Conservation (phyloP, 768 basidiomycete genomes). For the Podaxis carcinomalis region DNA sequence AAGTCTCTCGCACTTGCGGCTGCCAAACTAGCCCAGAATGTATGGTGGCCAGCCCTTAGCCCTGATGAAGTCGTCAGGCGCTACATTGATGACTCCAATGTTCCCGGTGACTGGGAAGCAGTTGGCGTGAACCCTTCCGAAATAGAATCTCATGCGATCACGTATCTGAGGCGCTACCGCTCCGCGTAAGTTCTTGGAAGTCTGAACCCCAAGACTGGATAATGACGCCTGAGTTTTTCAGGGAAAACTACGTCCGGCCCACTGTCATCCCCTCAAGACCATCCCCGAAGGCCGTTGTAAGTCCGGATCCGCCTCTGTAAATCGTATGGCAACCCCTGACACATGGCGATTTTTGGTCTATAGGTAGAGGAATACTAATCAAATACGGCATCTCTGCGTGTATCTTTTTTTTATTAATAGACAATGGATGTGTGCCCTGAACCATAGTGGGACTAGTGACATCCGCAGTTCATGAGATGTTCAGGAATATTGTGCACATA, state of each 20-base stretch:
- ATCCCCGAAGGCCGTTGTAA: constrained; percentile 23
- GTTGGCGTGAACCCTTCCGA: constrained; percentile 79
- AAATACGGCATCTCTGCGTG: constrained; percentile 2
- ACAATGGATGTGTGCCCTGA: constrained; percentile 5
- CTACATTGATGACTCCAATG: constrained; percentile 77
- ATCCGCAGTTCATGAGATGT: constrained; percentile 9
- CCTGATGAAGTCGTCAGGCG: constrained; percentile 90
- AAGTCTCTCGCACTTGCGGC: constrained; percentile 62
- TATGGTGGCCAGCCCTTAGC: constrained; percentile 91
- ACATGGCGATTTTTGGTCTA: not conserved
- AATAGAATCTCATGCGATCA: constrained; percentile 84
- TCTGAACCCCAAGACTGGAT: constrained; percentile 6
- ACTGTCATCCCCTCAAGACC: constrained; percentile 58
- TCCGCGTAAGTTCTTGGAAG: constrained; percentile 61
- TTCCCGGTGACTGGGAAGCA: constrained; percentile 76
- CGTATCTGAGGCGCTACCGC: constrained; percentile 86
- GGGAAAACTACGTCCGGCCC: constrained; percentile 68
- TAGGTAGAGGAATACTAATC: constrained; percentile 26
- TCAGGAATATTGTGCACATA: not conserved
- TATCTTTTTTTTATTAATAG: constrained; percentile 12
- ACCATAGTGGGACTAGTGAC: not conserved
- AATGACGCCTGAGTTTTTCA: constrained; percentile 17
- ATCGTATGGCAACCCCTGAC: constrained; percentile 2
- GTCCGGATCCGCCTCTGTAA: constrained; percentile 16
- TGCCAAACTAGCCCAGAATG: constrained; percentile 54